phyloP scores from a whole-genome alignment of 2,329 filamentous ascomycete species.

The Beauveria brongniartii region DNA sequence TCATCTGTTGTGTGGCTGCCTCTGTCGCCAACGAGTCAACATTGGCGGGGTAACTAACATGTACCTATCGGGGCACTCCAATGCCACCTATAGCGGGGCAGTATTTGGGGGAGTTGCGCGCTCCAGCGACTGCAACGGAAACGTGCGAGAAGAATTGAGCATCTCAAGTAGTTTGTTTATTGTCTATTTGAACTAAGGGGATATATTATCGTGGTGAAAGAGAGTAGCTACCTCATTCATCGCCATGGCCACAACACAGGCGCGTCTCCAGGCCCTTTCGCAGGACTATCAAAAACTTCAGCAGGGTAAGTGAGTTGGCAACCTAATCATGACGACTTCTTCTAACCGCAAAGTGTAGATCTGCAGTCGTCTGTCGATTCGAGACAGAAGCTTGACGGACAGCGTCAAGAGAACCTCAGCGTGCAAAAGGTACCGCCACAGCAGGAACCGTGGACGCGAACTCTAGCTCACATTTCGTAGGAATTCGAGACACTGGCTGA shows the following conservation, averaged over 20 bases:
- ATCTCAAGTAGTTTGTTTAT: background rate
- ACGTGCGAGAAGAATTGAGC: background rate
- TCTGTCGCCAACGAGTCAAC: slow-evolving; percentile 12
- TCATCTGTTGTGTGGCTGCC: slow-evolving; percentile 4
- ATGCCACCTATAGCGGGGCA: slow-evolving; percentile 10
- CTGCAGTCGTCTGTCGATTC: slow-evolving; percentile 68
- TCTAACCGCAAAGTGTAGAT: slow-evolving; percentile 44
- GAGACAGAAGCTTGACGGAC: slow-evolving; percentile 85
- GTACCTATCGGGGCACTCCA: slow-evolving; percentile 24
- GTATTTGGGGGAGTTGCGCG: background rate
- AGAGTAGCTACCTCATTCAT: background rate
- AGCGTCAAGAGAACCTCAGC: slow-evolving; percentile 84
- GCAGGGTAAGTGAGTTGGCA: slow-evolving; percentile 48
- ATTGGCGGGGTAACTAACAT: slow-evolving; percentile 34
- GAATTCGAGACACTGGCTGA: slow-evolving; percentile 76
- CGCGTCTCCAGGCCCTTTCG: slow-evolving; percentile 70
- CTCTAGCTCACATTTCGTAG: slow-evolving; percentile 32
- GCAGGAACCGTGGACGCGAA: background rate
- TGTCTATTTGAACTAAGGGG: background rate
- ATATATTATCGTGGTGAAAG: background rate
- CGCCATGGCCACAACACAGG: slow-evolving; percentile 64
- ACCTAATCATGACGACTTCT: background rate
- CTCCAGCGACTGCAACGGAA: background rate
- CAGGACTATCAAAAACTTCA: slow-evolving; percentile 86
- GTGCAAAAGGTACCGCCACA: slow-evolving; percentile 62